Conservation (phyloP, 2,329 filamentous ascomycete species). For the Westerdykella aurantiaca region DNA sequence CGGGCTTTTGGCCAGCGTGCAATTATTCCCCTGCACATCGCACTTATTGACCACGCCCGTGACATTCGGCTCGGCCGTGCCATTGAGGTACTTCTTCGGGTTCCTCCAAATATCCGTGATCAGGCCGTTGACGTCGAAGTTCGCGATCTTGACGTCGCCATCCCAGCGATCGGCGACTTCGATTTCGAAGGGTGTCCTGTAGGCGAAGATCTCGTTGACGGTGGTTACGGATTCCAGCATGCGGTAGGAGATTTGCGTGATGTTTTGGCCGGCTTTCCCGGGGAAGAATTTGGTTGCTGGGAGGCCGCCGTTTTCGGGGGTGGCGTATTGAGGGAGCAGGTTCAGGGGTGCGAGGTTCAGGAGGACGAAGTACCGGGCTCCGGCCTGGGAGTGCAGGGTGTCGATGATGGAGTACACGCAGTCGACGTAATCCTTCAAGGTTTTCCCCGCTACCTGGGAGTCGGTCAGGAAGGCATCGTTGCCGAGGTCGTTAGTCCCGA, state of each 20-base stretch:
- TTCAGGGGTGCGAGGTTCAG: constrained; percentile 65
- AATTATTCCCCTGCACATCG: constrained; percentile 35
- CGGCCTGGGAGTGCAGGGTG: constrained; percentile 55
- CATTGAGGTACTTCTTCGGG: constrained; percentile 57
- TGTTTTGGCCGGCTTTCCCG: constrained; percentile 43
- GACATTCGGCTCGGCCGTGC: constrained; percentile 57
- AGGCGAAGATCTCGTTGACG: constrained; percentile 49
- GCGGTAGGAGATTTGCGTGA: constrained; percentile 45
- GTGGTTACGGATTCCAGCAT: constrained; percentile 50
- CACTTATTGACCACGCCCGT: constrained; percentile 56
- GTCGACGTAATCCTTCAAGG: constrained; percentile 59
- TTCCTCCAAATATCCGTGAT: constrained; percentile 60
- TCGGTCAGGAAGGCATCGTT: constrained; percentile 60
- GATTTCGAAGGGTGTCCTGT: constrained; percentile 46
- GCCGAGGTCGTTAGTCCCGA: constrained; percentile 76
- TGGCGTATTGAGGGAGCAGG: constrained; percentile 61
- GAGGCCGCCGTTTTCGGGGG: constrained; percentile 42
- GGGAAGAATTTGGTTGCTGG: constrained; percentile 44
- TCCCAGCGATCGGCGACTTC: constrained; percentile 41
- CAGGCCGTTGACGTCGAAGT: constrained; percentile 61
- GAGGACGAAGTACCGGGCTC: constrained; percentile 65
- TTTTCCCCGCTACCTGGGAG: constrained; percentile 53
- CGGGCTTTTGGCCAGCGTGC: constrained; percentile 22
- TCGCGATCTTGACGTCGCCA: constrained; percentile 52
- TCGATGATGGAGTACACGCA: constrained; percentile 63